A percentile compares a stretch with the other conserved stretches of the same genome.
phyloP scores from a whole-genome alignment of 148 eudicot species.

The Euryodendron excelsum region DNA sequence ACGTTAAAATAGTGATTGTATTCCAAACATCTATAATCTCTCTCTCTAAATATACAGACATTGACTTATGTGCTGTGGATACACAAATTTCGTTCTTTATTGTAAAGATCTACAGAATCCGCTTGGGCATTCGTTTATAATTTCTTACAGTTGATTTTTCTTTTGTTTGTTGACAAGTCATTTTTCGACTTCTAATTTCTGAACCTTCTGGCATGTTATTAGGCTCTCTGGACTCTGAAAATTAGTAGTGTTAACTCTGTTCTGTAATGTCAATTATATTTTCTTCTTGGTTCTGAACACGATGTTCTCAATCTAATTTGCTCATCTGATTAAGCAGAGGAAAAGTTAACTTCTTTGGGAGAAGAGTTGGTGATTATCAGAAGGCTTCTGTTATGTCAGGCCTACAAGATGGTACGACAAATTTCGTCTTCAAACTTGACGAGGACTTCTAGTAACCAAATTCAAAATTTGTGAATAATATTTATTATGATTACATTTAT shows the following conservation, averaged over 20 bases:
- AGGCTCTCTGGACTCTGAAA: not conserved
- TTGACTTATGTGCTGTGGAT: too few species aligned
- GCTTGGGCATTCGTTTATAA: too few species aligned
- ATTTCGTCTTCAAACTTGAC: conserved; percentile 62
- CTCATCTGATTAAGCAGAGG: conserved; percentile 45
- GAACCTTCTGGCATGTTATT: not conserved
- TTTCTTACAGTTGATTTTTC: too few species aligned
- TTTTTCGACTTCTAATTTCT: not conserved
- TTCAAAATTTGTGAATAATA: not conserved
- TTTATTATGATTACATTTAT: too few species aligned
- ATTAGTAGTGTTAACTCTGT: not conserved
- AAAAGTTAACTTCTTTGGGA: conserved; percentile 77
- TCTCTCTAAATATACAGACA: too few species aligned
- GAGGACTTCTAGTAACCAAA: conserved; percentile 59
- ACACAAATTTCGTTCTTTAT: too few species aligned
- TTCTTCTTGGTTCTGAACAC: not conserved
- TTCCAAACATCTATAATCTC: too few species aligned
- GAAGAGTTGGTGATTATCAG: conserved; percentile 80
- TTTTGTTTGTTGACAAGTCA: not conserved
- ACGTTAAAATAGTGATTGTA: too few species aligned
- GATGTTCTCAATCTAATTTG: not conserved
- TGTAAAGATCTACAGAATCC: too few species aligned
- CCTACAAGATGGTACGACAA: conserved; percentile 46
- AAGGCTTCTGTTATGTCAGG: conserved; percentile 78
- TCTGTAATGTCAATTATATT: not conserved